phyloP scores from a whole-genome alignment of 306 rosid species.

The Castanospermum australe region DNA sequence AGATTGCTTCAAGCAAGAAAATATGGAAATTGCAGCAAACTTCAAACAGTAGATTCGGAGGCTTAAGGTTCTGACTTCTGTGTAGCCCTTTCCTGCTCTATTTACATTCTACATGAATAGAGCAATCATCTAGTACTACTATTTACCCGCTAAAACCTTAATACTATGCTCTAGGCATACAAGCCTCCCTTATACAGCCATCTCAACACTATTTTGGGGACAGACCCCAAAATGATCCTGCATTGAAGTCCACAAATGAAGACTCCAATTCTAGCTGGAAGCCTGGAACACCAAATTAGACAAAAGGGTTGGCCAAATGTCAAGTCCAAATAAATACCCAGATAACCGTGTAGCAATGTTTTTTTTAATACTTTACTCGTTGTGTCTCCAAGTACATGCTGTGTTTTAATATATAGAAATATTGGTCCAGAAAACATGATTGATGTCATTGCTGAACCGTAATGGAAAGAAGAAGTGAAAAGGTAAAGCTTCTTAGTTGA shows the following conservation, averaged over 20 bases:
- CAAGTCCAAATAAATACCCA: constrained; percentile 26
- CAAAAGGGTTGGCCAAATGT: constrained; percentile 20
- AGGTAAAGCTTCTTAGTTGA: background rate
- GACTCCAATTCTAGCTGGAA: background rate
- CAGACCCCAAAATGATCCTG: background rate
- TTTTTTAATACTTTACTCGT: background rate
- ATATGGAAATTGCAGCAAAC: background rate
- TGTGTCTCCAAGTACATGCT: background rate
- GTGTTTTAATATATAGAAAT: background rate
- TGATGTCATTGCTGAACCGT: constrained; percentile 12
- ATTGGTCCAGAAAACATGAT: background rate
- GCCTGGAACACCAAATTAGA: background rate
- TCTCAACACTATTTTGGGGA: background rate
- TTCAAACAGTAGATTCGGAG: background rate
- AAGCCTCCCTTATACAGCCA: background rate
- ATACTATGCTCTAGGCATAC: background rate
- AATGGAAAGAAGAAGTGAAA: background rate
- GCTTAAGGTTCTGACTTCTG: background rate
- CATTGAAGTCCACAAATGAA: background rate
- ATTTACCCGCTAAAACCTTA: background rate
- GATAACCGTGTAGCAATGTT: background rate
- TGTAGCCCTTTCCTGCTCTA: background rate
- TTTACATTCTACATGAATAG: background rate
- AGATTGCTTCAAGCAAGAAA: background rate
- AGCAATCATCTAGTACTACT: background rate